Evolutionary conservation across 768 basidiomycete species (phyloP).

Genomic region (Phaffia australis): DNA sequence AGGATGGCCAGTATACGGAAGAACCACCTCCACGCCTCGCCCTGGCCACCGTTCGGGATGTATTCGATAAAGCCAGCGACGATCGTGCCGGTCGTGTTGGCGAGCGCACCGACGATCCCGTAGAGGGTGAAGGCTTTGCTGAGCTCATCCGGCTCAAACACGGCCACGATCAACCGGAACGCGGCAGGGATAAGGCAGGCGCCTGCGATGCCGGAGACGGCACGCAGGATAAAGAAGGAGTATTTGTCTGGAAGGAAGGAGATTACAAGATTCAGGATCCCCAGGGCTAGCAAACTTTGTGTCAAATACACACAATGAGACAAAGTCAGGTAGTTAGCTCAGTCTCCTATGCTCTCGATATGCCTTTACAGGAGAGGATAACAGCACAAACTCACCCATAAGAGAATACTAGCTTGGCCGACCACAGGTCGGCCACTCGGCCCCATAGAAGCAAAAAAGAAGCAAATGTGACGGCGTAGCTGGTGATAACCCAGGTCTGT

Average conservation of each 20-base stretch:
- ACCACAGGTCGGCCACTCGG: slow-evolving; percentile 5
- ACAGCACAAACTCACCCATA: neutral
- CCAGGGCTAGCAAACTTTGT: slow-evolving; percentile 42
- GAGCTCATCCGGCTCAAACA: slow-evolving; percentile 28
- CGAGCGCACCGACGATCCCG: slow-evolving; percentile 28
- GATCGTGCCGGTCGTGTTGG: slow-evolving; percentile 26
- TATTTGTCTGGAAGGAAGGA: slow-evolving; percentile 47
- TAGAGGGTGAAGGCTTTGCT: slow-evolving; percentile 27
- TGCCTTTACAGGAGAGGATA: slow-evolving; percentile 4
- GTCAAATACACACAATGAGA: slow-evolving; percentile 32
- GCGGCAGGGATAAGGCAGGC: slow-evolving; percentile 48
- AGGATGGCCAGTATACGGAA: slow-evolving; percentile 29
- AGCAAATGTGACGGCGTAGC: slow-evolving; percentile 19
- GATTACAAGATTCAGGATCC: slow-evolving; percentile 42
- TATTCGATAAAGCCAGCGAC: slow-evolving; percentile 26
- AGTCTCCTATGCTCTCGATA: neutral
- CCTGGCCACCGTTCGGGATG: slow-evolving; percentile 27
- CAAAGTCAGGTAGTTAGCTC: neutral
- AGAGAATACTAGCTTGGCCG: neutral
- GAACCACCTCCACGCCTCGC: slow-evolving; percentile 33
- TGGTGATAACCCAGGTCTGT: slow-evolving; percentile 17
- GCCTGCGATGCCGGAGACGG: slow-evolving; percentile 47
- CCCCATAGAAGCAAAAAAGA: slow-evolving; percentile 12
- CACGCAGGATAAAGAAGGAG: slow-evolving; percentile 46
- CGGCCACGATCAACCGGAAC: slow-evolving; percentile 28